These are phyloP conservation scores for Ambrosia trifida DNA, from an alignment of 129 eudicot genomes.

Conservation along the genomic window DNA sequence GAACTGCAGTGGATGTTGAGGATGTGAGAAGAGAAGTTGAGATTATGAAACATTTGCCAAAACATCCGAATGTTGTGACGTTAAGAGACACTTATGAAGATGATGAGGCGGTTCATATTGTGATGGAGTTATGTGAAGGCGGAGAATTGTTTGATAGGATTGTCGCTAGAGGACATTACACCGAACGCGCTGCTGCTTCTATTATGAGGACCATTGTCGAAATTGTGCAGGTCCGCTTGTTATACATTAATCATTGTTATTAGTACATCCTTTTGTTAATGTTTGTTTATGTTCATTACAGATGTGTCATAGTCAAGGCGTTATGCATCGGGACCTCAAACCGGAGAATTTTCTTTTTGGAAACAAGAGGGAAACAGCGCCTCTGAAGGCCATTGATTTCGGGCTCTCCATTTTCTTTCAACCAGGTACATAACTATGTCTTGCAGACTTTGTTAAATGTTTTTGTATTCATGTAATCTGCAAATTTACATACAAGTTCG, in stretches of 20 bases:
- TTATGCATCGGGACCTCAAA: constrained; percentile 89
- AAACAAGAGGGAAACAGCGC: constrained; percentile 75
- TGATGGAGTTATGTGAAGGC: constrained; percentile 88
- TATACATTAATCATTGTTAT: neutral
- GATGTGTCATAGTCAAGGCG: constrained; percentile 74
- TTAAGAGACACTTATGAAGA: constrained; percentile 75
- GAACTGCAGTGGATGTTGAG: constrained; percentile 78
- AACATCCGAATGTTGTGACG: constrained; percentile 67
- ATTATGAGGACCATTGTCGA: constrained; percentile 69
- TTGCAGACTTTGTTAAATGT: neutral
- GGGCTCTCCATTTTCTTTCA: constrained; percentile 80
- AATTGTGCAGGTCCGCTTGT: constrained; percentile 60
- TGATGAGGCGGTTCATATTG: constrained; percentile 68
- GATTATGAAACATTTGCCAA: constrained; percentile 78
- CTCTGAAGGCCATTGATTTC: constrained; percentile 79
- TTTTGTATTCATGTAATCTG: neutral
- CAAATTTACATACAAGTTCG: neutral
- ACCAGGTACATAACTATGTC: constrained; percentile 51
- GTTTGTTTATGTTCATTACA: constrained; percentile 29
- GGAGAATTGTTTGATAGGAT: constrained; percentile 80
- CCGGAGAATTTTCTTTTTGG: constrained; percentile 87
- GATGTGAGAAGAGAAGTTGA: constrained; percentile 86
- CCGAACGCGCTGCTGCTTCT: constrained; percentile 78
- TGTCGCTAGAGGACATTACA: constrained; percentile 78
- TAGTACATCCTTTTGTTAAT: neutral